A percentile compares a stretch with the other conserved stretches of the same genome.
These are phyloP conservation scores for Saturnispora quitensis DNA, from an alignment of 805 yeast species.

Conservation along the genomic window DNA sequence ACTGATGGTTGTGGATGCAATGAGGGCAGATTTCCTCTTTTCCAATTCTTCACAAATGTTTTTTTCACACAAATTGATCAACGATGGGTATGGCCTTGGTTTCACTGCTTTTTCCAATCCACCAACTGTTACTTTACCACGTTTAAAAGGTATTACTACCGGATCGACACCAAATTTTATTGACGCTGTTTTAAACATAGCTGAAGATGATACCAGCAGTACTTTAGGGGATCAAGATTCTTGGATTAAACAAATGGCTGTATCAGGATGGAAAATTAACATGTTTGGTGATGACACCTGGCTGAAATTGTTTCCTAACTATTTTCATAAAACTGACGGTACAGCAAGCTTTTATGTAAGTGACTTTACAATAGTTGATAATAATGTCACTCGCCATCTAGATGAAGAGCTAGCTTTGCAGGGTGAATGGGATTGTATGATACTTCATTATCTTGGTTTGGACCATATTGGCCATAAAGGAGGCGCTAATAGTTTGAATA, in stretches of 20 bases:
- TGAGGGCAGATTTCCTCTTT: conserved; percentile 81
- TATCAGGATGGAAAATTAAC: conserved; percentile 41
- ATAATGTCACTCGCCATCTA: conserved; percentile 84
- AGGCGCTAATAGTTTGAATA: conserved; percentile 73
- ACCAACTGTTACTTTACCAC: conserved; percentile 93
- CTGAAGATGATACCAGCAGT: conserved; percentile 74
- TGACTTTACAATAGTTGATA: conserved; percentile 90
- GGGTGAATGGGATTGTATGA: conserved; percentile 69
- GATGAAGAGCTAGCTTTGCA: conserved; percentile 42
- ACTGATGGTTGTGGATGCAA: conserved; percentile 85
- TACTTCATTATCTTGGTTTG: conserved; percentile 84
- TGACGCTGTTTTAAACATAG: conserved; percentile 89
- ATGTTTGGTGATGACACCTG: conserved; percentile 98
- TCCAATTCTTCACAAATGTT: conserved; percentile 55
- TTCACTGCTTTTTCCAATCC: conserved; percentile 90
- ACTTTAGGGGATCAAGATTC: conserved; percentile 70
- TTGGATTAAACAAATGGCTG: conserved; percentile 66
- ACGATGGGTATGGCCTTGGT: conserved; percentile 66
- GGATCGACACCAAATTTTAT: conserved; percentile 92
- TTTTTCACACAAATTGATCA: conserved; percentile 56
- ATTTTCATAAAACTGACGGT: conserved; percentile 65
- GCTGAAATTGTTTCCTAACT: conserved; percentile 76
- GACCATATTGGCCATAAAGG: conserved; percentile 98
- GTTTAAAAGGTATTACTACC: conserved; percentile 86
- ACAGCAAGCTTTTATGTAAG: conserved; percentile 91